Evolutionary conservation across 1,139 yeast species (phyloP), one percentile per base, ranked within the genome.

Genomic region (Magnusiomyces paraingens): DNA sequence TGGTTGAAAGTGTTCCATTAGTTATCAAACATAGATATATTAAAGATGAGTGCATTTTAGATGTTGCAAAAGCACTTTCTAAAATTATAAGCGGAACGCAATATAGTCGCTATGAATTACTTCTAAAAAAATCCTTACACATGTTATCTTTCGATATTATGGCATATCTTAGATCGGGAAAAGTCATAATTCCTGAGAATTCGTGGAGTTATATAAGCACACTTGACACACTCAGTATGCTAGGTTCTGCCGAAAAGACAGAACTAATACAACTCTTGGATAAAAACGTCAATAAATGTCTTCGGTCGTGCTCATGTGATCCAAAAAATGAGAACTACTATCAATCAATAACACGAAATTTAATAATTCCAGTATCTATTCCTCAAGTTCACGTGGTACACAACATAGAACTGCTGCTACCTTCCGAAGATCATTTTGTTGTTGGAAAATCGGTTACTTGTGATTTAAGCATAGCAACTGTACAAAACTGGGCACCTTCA

Each of bases 401-500:
- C 49, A 61, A 61, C 2, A 57, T 64, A 26, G 65, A 64, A 32
- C 52, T 65, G 41, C 42, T 50, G 8, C 50, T 65, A 1, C 68
- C 67, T 1, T 39, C 53, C 3, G 51, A 57, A 26, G 62, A 57
- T 42, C 79, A 76, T 51, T 83, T 76, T 58, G 66, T 76, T 10
- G 83, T 86, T 1, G 94, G 95, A 1, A 83, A 81, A 51, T 82
- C 87, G 0, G 78, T 87, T 21, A 61, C 68, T 0, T 73, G 77
- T 2, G 67, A 64, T 2, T 66, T 87, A 21, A 62, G 57, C 0
- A 69, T 84, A 5, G 66, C 71, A n/a, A 76, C 86, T 0, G 62
- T 71, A 2, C 70, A 73, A 1, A 71, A 66, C 52, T 82, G 84
- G 84, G 68, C 72, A 1, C 35, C 67, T 49, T 26, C 39, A 5